phyloP scores from a whole-genome alignment of 306 rosid species.

The Cucurbita argyrosperma region DNA sequence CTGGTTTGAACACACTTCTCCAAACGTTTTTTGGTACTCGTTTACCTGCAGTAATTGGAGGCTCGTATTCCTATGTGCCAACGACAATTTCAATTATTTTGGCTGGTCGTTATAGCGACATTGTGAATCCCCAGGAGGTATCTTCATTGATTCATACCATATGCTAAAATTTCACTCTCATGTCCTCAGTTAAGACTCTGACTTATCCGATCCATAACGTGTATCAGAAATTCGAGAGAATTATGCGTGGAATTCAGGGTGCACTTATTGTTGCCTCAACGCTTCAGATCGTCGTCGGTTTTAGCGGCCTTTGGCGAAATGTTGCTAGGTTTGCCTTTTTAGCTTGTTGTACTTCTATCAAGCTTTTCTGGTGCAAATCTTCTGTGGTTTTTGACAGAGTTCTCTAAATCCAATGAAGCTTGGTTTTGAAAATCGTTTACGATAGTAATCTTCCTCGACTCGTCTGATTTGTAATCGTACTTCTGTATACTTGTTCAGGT shows the following conservation, averaged over 20 bases:
- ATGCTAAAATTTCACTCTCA: neutral
- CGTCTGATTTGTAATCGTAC: neutral
- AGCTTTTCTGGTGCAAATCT: neutral
- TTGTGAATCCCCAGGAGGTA: conserved; percentile 73
- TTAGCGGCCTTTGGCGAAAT: conserved; percentile 98
- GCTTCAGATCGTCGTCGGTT: conserved; percentile 91
- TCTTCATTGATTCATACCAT: conserved; percentile 7
- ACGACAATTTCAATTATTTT: conserved; percentile 81
- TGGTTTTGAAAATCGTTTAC: neutral
- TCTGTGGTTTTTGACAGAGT: neutral
- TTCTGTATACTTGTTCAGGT: conserved; percentile 33
- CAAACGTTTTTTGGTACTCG: conserved; percentile 86
- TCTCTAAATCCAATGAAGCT: neutral
- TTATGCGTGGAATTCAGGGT: conserved; percentile 94
- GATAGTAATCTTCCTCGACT: neutral
- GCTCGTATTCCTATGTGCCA: conserved; percentile 81
- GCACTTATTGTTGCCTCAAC: conserved; percentile 95
- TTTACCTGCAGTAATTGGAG: conserved; percentile 85
- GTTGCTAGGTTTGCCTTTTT: conserved; percentile 52
- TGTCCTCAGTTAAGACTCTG: neutral
- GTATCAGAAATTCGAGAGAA: conserved; percentile 72
- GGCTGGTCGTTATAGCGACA: conserved; percentile 80
- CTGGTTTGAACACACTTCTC: conserved; percentile 71
- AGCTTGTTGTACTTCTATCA: neutral
- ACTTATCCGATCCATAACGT: conserved; percentile 8